Base-by-base conservation (phyloP, 2,329 filamentous ascomycete genomes). In the Sarocladium brachiariae region DNA sequence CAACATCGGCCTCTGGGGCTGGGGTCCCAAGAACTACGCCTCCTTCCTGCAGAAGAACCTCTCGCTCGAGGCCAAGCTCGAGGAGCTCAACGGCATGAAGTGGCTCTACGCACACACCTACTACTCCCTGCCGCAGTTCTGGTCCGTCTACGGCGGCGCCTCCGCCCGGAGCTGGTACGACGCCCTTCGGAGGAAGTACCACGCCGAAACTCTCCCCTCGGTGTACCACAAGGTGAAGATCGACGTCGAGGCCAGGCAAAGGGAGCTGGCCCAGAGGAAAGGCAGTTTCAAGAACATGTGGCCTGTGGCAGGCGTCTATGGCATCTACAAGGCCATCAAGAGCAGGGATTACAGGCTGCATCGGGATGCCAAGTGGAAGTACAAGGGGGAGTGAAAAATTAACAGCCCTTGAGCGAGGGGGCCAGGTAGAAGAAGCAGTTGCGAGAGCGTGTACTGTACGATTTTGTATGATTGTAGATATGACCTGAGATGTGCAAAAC, bases 91-190 rank as follows among this genome's bases (percentile, higher is more conserved):
- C 43, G 89, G 89, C 2, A 80, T 86, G 71, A 95, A 95, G 70
- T 93, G 88, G 86, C 72, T 95, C 11, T 95, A 95, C 65, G 88
- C 89, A 2, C 86, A 92, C 60, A 86, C 87, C 0, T 95, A 90
- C 69, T 93, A 93, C 65, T 76, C 78, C n/a, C 78, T 86, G 61
- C 69, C 76, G 0, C 80, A 87, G 61, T 89, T 87, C 66, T 87
- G 83, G 83, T 59, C 68, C 30, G 71, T 82, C 49, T 87, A 87
- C 63, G 73, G 72, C 51, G 43, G 43, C 5, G 66, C 70, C 38
- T 59, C 62, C 18, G 37, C 46, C 9, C n/a, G 24, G 37, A 31
- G 18, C 16, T 80, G 75, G 75, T 89, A 89, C 63, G 76, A 86
- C 27, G 69, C 61, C 1, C 68, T 89, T 57, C 70, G 86, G 14